These are phyloP conservation scores for Tephrocybe sp. DNA, from an alignment of 768 basidiomycete species.

Conservation along the genomic window DNA sequence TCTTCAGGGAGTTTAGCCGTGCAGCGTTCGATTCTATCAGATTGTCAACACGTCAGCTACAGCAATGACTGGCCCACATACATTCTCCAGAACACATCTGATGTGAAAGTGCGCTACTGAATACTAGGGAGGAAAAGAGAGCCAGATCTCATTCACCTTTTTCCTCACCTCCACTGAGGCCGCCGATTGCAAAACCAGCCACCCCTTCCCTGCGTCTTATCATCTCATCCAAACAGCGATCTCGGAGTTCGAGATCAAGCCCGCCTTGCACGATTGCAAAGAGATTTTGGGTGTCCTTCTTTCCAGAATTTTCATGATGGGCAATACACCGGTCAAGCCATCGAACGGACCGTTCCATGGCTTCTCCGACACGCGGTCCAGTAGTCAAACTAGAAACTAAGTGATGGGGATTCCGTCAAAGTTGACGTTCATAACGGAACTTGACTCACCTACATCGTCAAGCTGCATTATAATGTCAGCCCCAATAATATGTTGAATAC, in stretches of 20 bases:
- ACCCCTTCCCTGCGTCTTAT: conserved; percentile 70
- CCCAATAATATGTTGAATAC: conserved; percentile 87
- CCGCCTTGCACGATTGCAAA: conserved; percentile 95
- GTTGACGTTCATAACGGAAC: background rate
- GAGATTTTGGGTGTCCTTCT: conserved; percentile 69
- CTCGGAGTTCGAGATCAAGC: conserved; percentile 67
- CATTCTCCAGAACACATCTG: conserved; percentile 87
- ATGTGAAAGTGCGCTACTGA: background rate
- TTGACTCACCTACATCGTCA: conserved; percentile 79
- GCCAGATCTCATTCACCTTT: conserved; percentile 55
- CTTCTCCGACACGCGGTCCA: conserved; percentile 82
- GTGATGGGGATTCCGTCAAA: background rate
- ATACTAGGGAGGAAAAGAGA: background rate
- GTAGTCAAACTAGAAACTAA: conserved; percentile 78
- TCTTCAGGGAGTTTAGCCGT: conserved; percentile 77
- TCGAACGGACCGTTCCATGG: conserved; percentile 84
- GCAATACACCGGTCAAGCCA: conserved; percentile 91
- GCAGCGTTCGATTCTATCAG: conserved; percentile 74
- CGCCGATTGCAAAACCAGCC: conserved; percentile 91
- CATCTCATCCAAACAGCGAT: conserved; percentile 82
- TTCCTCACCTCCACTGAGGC: conserved; percentile 88
- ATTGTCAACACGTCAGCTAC: background rate
- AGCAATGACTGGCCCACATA: conserved; percentile 32
- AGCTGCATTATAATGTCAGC: conserved; percentile 96
- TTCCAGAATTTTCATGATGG: conserved; percentile 69